A percentile compares a stretch with the other conserved stretches of the same genome.
Evolutionary conservation across 176 grass and related monocot genomes (phyloP).

Genomic region (Aechmea fasciata): DNA sequence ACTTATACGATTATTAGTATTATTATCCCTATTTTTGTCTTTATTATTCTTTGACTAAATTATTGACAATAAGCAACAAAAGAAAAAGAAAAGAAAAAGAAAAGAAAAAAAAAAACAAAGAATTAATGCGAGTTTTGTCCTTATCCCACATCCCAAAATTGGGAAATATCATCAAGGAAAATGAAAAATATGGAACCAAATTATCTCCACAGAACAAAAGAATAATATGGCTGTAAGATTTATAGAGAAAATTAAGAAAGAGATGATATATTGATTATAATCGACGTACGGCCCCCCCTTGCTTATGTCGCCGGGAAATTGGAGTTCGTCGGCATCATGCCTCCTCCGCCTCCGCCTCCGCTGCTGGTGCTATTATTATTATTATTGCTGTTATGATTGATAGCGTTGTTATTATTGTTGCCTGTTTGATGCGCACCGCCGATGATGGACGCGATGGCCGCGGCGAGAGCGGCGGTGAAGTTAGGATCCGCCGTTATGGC

Average conservation of each 20-base stretch:
- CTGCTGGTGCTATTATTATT: constrained; percentile 24
- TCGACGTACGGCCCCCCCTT: too few species aligned
- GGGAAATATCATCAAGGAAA: constrained; percentile 29
- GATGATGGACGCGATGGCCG: constrained; percentile 82
- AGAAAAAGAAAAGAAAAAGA: too few species aligned
- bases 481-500: constrained; percentile 78
- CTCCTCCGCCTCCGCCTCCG: neutral
- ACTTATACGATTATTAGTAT: too few species aligned
- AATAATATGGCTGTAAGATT: neutral
- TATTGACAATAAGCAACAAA: too few species aligned
- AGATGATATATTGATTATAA: too few species aligned
- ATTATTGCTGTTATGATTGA: constrained; percentile 27
- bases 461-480: constrained; percentile 76
- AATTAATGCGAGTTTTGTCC: too few species aligned
- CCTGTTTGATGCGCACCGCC: constrained; percentile 15
- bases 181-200: constrained; percentile 18
- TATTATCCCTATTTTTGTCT: constrained; percentile 14
- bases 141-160: neutral
- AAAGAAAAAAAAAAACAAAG: too few species aligned
- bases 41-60: constrained; percentile 13
- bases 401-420: constrained; percentile 16
- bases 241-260: neutral
- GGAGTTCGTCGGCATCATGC: neutral
- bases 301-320: neutral
- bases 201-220: constrained; percentile 4